Conservation (phyloP, 768 basidiomycete genomes). For the Termitomyces titanicus region DNA sequence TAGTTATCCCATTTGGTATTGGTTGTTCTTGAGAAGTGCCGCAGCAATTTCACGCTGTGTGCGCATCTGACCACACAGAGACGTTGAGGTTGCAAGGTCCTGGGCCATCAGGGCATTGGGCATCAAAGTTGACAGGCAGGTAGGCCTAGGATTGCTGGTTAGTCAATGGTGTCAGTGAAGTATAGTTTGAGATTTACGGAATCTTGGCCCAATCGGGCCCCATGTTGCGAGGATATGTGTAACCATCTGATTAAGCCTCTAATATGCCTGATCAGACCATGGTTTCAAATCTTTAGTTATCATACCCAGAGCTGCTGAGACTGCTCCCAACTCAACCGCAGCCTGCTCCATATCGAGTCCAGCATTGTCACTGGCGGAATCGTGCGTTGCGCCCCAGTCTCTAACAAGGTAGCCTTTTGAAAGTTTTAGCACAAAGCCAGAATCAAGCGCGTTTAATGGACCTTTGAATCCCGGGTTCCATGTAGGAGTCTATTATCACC, state of each 20-base stretch:
- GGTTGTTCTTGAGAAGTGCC: constrained; percentile 65
- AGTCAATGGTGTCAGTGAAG: too few relatives aligned
- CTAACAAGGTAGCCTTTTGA: constrained; percentile 39
- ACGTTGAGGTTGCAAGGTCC: constrained; percentile 39
- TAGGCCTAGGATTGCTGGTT: constrained; percentile 28
- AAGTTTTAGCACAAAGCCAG: not conserved
- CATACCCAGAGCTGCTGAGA: constrained; percentile 25
- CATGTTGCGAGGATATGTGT: constrained; percentile 39
- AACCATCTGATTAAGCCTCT: constrained; percentile 46
- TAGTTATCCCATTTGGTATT: constrained; percentile 29
- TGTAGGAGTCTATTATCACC: constrained; percentile 35
- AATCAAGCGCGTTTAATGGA: constrained; percentile 2
- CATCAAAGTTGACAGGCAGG: constrained; percentile 43
- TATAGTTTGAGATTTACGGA: constrained; percentile 22
- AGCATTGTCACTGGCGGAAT: constrained; percentile 40
- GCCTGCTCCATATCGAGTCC: constrained; percentile 48
- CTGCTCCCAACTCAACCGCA: constrained; percentile 32
- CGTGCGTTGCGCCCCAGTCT: constrained; percentile 52
- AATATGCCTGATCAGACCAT: not conserved
- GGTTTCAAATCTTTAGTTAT: not conserved
- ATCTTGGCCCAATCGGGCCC: constrained; percentile 46
- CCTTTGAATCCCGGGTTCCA: constrained; percentile 42
- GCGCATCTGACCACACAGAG: constrained; percentile 37
- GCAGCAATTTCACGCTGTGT: constrained; percentile 61
- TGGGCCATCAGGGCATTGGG: constrained; percentile 41